Evolutionary conservation across 2,329 filamentous ascomycete species (phyloP).

Genomic region (Dissoconium aciculare): DNA sequence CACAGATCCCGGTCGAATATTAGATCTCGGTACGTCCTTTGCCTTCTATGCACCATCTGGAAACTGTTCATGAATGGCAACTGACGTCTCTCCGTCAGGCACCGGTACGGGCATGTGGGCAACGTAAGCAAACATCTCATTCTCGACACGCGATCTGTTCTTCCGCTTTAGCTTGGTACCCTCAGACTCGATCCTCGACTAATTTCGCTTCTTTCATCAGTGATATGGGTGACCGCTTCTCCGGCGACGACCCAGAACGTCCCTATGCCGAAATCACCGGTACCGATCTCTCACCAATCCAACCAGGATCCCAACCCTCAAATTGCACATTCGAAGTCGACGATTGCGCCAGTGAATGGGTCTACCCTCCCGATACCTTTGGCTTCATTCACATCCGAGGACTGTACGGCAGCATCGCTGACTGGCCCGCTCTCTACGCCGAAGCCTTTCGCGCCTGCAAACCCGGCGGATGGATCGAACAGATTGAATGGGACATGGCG

Average conservation of each 20-base stretch:
- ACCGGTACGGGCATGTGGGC: constrained; percentile 34
- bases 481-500: constrained; percentile 25
- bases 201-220: constrained; percentile 20
- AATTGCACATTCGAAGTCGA: constrained; percentile 34
- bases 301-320: constrained; percentile 19
- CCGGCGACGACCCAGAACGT: background rate
- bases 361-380: constrained; percentile 25
- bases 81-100: no score
- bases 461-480: constrained; percentile 31
- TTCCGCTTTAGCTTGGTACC: no score
- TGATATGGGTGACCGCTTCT: constrained; percentile 22
- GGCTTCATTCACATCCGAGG: constrained; percentile 30
- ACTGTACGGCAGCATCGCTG: constrained; percentile 27
- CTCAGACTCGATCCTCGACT: no score
- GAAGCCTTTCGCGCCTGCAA: constrained; percentile 25
- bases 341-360: constrained; percentile 28
- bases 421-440: constrained; percentile 28
- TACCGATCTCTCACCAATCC: constrained; percentile 26
- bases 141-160: no score
- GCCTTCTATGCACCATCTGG: background rate
- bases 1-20: constrained; percentile 16
- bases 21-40: constrained; percentile 30
- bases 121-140: constrained; percentile 7
- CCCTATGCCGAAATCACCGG: constrained; percentile 24
- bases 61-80: background rate